phyloP scores from a whole-genome alignment of 768 basidiomycete species.

The Chiua virens region DNA sequence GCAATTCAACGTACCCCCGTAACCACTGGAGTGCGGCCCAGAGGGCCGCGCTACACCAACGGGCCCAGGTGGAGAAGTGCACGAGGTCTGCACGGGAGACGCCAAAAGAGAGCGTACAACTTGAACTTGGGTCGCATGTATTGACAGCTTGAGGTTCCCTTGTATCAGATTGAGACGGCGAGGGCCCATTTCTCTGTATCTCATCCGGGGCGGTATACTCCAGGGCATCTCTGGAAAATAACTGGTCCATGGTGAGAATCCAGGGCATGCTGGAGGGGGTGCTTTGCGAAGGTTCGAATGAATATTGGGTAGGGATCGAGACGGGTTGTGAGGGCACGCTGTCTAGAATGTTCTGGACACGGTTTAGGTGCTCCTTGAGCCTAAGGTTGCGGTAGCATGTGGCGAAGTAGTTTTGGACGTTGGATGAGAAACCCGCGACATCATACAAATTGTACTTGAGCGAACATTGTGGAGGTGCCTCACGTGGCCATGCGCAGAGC shows the following conservation, averaged over 20 bases:
- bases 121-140: too few relatives aligned
- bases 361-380: constrained; percentile 13
- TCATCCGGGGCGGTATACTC: too few relatives aligned
- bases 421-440: not conserved
- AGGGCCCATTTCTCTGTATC: too few relatives aligned
- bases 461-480: constrained; percentile 5
- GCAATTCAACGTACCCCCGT: not conserved
- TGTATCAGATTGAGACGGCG: too few relatives aligned
- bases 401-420: constrained; percentile 2
- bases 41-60: too few relatives aligned
- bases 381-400: constrained; percentile 16
- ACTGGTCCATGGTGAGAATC: not conserved
- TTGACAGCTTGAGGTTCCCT: too few relatives aligned
- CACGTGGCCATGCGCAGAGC: constrained; percentile 18
- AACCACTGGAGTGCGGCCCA: too few relatives aligned
- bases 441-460: constrained; percentile 3
- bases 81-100: too few relatives aligned
- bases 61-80: too few relatives aligned
- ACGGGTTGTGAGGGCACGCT: not conserved
- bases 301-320: not conserved
- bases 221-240: constrained; percentile 6
- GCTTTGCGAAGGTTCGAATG: not conserved
- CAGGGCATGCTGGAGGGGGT: not conserved
- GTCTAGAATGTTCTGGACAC: constrained; percentile 11
- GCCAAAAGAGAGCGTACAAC: too few relatives aligned